Evolutionary conservation across 1,139 yeast genomes (phyloP).

Genomic region (Yamadazyma diddensiae): DNA sequence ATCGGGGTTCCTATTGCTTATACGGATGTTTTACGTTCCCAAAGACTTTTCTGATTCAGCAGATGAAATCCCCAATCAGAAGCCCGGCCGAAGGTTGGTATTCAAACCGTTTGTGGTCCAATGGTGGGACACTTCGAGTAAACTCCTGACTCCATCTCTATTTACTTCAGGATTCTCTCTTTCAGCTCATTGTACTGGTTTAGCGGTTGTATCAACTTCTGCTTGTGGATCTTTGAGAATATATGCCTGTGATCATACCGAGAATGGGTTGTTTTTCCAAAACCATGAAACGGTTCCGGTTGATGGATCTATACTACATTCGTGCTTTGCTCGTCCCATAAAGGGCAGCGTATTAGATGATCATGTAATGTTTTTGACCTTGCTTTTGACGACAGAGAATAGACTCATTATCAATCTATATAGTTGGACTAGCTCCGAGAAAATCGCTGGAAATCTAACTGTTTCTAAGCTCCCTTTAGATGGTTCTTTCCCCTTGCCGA

Average conservation of each 20-base stretch:
- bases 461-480: slow-evolving; percentile 32
- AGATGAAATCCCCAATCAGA: slow-evolving; percentile 5
- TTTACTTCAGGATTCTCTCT: slow-evolving; percentile 35
- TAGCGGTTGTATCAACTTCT: slow-evolving; percentile 38
- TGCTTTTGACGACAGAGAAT: slow-evolving; percentile 34
- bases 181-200: slow-evolving; percentile 35
- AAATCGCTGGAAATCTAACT: slow-evolving; percentile 19
- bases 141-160: slow-evolving; percentile 20
- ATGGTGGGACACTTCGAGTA: slow-evolving; percentile 44
- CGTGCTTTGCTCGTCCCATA: slow-evolving; percentile 42
- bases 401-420: slow-evolving; percentile 37
- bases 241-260: slow-evolving; percentile 32
- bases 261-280: slow-evolving; percentile 35
- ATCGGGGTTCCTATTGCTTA: slow-evolving; percentile 41
- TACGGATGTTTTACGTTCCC: slow-evolving; percentile 36
- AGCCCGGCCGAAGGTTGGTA: slow-evolving; percentile 15
- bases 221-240: slow-evolving; percentile 37
- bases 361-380: slow-evolving; percentile 34
- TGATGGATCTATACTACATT: slow-evolving; percentile 40
- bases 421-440: slow-evolving; percentile 39
- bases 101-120: slow-evolving; percentile 48
- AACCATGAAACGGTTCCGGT: slow-evolving; percentile 40
- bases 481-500: slow-evolving; percentile 38
- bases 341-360: slow-evolving; percentile 22
- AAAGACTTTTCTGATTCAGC: slow-evolving; percentile 21